phyloP scores from a whole-genome alignment of 179 eudicot species.

The Spergularia azorica region DNA sequence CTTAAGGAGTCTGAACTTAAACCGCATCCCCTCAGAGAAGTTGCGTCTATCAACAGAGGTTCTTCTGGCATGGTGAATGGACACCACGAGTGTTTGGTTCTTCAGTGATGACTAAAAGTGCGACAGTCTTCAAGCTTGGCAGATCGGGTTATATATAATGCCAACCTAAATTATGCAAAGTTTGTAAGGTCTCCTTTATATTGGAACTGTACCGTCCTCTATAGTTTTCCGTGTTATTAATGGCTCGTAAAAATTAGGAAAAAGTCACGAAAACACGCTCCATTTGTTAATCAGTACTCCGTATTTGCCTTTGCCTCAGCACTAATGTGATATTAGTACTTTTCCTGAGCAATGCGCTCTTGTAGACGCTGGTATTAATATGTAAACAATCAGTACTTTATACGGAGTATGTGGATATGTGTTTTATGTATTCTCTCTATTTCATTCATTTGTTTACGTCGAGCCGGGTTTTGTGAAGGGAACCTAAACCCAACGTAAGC shows the following conservation, averaged over 20 bases:
- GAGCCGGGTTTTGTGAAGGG: no score
- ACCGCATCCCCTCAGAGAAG: slow-evolving; percentile 33
- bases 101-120: slow-evolving; percentile 32
- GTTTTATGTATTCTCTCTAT: no score
- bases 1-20: slow-evolving; percentile 20
- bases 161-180: slow-evolving; percentile 23
- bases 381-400: slow-evolving; percentile 1
- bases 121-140: neutral
- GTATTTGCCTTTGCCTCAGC: slow-evolving; percentile 15
- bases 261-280: neutral
- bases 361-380: slow-evolving; percentile 24
- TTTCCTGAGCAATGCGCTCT: slow-evolving; percentile 11
- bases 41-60: slow-evolving; percentile 41
- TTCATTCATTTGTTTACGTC: no score
- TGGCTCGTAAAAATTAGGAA: neutral
- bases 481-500: no score
- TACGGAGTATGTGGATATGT: neutral
- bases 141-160: slow-evolving; percentile 2
- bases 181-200: neutral
- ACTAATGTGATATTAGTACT: slow-evolving; percentile 21
- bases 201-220: neutral
- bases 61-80: slow-evolving; percentile 54
- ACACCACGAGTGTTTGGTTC: slow-evolving; percentile 61
- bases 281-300: neutral
- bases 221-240: neutral